Conservation (phyloP, 2,329 filamentous ascomycete species). For the Colletotrichum tropicale region DNA sequence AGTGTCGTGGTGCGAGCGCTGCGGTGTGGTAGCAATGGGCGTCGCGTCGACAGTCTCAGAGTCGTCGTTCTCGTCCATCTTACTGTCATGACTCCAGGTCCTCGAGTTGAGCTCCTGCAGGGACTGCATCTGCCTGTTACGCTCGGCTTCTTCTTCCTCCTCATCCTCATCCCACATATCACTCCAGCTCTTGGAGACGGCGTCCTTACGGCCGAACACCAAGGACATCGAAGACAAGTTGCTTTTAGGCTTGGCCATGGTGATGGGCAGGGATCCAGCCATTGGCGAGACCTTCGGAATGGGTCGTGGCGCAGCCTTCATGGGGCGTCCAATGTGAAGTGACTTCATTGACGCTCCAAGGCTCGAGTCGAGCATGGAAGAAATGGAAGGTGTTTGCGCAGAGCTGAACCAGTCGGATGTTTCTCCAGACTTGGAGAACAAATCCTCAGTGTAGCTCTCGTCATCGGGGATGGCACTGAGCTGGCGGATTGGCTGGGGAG, state of each 20-base stretch:
- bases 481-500: slow-evolving; percentile 75
- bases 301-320: slow-evolving; percentile 45
- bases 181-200: slow-evolving; percentile 98
- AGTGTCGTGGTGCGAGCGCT: slow-evolving; percentile 40
- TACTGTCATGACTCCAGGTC: slow-evolving; percentile 80
- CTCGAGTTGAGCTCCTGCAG: slow-evolving; percentile 73
- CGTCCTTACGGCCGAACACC: slow-evolving; percentile 79
- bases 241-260: slow-evolving; percentile 76
- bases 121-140: slow-evolving; percentile 60
- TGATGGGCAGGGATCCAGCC: slow-evolving; percentile 77
- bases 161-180: slow-evolving; percentile 95
- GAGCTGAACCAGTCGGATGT: slow-evolving; percentile 80
- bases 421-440: slow-evolving; percentile 80
- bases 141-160: slow-evolving; percentile 75
- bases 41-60: slow-evolving; percentile 46
- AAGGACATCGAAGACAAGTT: slow-evolving; percentile 74
- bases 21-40: slow-evolving; percentile 38
- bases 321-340: slow-evolving; percentile 57
- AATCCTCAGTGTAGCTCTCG: slow-evolving; percentile 80
- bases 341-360: slow-evolving; percentile 83
- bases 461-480: slow-evolving; percentile 85
- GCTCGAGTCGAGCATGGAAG: slow-evolving; percentile 83
- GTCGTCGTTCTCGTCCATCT: slow-evolving; percentile 50
- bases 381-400: slow-evolving; percentile 79
- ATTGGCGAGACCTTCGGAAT: slow-evolving; percentile 61